Evolutionary conservation across 2,329 filamentous ascomycete species (phyloP), one percentile per base, ranked within the genome.

Genomic region (Helotiales sp.): DNA sequence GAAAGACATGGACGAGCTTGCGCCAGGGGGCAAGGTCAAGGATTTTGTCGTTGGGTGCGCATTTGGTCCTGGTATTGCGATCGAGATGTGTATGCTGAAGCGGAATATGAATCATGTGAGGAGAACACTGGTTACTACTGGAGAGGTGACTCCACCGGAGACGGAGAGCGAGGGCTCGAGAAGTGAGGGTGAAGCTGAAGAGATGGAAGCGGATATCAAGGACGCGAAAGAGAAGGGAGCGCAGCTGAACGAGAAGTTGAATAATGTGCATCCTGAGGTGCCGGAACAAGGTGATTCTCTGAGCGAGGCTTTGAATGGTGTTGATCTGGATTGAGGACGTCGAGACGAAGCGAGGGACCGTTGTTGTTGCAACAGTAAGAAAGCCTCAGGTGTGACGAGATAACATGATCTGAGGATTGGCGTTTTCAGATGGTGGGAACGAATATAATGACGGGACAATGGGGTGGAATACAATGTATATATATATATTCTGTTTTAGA

Each of bases 31-130:
- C 1, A 79, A 79, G 77, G 78, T 61, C 72, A 82, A 83, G 40
- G 87, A 91, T 55, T 85, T 87, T 65, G 83, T 92, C 5, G 83
- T 91, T 1, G 89, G 86, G 1, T 89, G 88, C 70, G 89, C 89
- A 1, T 92, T 92, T 74, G 90, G 90, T 0, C 90, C 90, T 0
- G 90, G 90, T 0, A 87, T 92, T 70, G 78, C 86, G 5, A 84
- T 91, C 32, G 89, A 92, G 79, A 89, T 89, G 85, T 89, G 87
- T 75, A 82, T 91, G 79, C 77, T 92, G 72, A 88, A 84, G 69
- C 65, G 76, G 43, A 78, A 78, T 69, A 17, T 78, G 37, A 66
- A 58, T 2, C 75, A 75, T 67, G 74, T 74, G 6, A 70, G 64
- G 58, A 57, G 73, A 49, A 67, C 65, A 10, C 54, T 73, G 20